Percentiles rank a stretch among this genome's conserved stretches.
Conservation (phyloP, 148 eudicot genomes). For the Arctostaphylos glauca region DNA sequence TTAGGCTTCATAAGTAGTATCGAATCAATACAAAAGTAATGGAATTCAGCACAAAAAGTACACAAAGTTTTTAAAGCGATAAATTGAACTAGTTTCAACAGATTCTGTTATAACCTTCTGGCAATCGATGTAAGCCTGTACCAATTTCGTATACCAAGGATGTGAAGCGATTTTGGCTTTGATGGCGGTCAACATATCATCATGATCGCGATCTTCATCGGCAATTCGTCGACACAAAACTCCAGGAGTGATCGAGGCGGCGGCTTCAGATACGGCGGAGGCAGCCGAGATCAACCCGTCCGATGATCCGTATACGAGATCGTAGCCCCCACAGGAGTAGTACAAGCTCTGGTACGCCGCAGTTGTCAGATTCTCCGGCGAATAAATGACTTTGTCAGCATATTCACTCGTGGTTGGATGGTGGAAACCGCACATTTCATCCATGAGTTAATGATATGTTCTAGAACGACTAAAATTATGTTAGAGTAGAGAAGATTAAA, state of each 20-base stretch:
- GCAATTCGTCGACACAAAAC: conserved; percentile 4
- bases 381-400: conserved; percentile 27
- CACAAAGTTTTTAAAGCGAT: background rate
- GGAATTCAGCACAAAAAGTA: no score
- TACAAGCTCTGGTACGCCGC: conserved; percentile 41
- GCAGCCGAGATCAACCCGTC: conserved; percentile 56
- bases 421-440: conserved; percentile 62
- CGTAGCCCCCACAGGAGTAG: conserved; percentile 24
- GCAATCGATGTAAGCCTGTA: conserved; percentile 80
- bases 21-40: background rate
- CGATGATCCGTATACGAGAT: conserved; percentile 57
- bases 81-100: background rate
- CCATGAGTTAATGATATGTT: conserved; percentile 33
- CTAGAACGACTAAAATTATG: background rate
- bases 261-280: conserved; percentile 46
- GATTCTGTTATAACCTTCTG: conserved; percentile 56
- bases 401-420: conserved; percentile 32
- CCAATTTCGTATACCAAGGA: conserved; percentile 68
- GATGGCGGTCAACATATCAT: conserved; percentile 26
- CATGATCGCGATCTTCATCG: background rate
- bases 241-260: conserved; percentile 29
- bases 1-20: background rate
- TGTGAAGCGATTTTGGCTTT: conserved; percentile 86
- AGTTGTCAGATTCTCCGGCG: conserved; percentile 43
- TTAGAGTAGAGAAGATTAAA: background rate